Evolutionary conservation across 768 basidiomycete genomes (phyloP), one percentile per base, ranked within the genome.

Genomic region (Daedaleopsis sinensis): DNA sequence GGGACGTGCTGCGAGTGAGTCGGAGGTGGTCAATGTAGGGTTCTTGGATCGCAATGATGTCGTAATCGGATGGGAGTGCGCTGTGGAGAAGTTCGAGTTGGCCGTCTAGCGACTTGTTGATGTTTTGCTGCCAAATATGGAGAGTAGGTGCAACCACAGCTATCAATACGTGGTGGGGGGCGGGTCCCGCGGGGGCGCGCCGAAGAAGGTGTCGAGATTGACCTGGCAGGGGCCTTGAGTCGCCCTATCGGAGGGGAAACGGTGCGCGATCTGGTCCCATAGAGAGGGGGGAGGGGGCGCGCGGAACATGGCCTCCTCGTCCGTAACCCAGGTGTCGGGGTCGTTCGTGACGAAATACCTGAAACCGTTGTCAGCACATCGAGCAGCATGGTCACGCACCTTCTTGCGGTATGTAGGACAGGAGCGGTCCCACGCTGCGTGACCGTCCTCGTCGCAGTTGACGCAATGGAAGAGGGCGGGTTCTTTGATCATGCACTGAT

Each of bases 21-120:
- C 58, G 43, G 3, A 67, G 47, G 38, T 38, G 47, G 60, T 74
- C 71, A 2, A 75, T 59, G 59, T 73, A 68, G 2, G 78, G 79
- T 71, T 81, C 80, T 64, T 82, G 79, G 11, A 80, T 16, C 0
- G 68, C 59, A 0, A 78, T 38, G 0, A 82, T 68, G 62, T 81
- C 74, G 48, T 61, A 73, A 4, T 72, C 24, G 0, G 46, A 3
- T 0, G 59, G 53, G 3, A 7, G 19, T 3, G 53, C 16, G 8
- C 24, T 21, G 52, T 70, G 63, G 0, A 74, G 49, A 0, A 72
- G 16, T 12, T 62, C 62, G 11, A 52, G 43, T 43, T 71, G 70
- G 0, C 70, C 64, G 0, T n/a, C 56, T 1, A 27, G 19, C 0
- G 72, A 75, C n/a, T 70, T 72, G 61, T 65, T 63, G 2, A 72